Conservation (phyloP, 2,329 filamentous ascomycete species). For the Ascocoryne sarcoides region DNA sequence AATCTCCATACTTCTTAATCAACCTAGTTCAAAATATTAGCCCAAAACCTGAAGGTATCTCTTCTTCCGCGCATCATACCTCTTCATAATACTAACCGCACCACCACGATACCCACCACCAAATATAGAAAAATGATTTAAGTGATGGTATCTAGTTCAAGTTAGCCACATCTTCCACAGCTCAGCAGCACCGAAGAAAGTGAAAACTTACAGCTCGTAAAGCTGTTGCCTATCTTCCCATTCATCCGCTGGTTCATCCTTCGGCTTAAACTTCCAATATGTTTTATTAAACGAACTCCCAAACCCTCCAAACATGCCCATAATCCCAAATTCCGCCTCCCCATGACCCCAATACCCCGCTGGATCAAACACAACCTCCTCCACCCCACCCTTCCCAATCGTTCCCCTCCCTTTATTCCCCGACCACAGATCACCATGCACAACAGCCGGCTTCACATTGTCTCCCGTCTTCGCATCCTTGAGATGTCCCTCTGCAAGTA, state of each 20-base stretch:
- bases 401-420: conserved; percentile 67
- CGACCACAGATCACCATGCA: conserved; percentile 92
- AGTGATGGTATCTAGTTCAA: conserved; percentile 63
- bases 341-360: conserved; percentile 75
- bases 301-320: conserved; percentile 95
- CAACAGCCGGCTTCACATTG: conserved; percentile 63
- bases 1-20: too few species aligned
- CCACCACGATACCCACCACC: conserved; percentile 69
- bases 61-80: too few species aligned
- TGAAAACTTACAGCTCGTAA: conserved; percentile 67
- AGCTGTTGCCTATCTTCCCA: conserved; percentile 75
- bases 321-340: conserved; percentile 88
- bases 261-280: conserved; percentile 67
- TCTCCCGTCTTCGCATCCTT: conserved; percentile 37
- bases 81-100: conserved; percentile 72
- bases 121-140: conserved; percentile 71
- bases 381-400: conserved; percentile 46
- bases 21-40: too few species aligned
- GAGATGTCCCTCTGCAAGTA: conserved; percentile 63
- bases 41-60: too few species aligned
- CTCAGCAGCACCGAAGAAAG: neutral
- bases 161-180: conserved; percentile 4
- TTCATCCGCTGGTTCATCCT: conserved; percentile 70
- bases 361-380: conserved; percentile 77
- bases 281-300: conserved; percentile 61